Base-by-base conservation (phyloP, 2,329 filamentous ascomycete genomes). In the Phoma sp. region DNA sequence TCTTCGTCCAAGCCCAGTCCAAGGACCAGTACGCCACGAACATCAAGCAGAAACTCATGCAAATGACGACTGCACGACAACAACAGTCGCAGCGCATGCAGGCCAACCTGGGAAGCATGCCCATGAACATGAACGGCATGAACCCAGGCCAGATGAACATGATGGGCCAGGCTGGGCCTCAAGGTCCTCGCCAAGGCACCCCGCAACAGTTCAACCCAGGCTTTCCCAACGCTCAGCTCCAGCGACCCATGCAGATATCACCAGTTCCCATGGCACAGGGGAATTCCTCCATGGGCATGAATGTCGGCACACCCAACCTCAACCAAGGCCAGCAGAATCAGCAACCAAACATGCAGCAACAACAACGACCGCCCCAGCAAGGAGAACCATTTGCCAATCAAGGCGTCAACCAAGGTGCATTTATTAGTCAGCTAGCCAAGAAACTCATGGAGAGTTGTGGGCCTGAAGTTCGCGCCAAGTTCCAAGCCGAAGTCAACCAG, bases 211-310 rank as follows among this genome's bases (percentile, higher is more conserved):
- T 78, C 56, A 69, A 68, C 14, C 72, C 69, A 28, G 67, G 64
- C 29, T 82, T 83, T 54, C 76, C 79, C 11, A 74, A 75, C 43
- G 76, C 79, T 17, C 80, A 82, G 52, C 75, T 83, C 57, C 80
- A 78, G 48, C 78, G 77, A 18, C 79, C 73, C 20, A 78, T 83
- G 75, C 82, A 83, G 59, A 66, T 77, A 4, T 82, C 81, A 2
- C 77, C 80, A 0, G 79, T 84, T 37, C 73, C 74, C 20, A 74
- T 74, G 73, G 53, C 62, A 15, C 69, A 72, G 28, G 60, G 60
- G 28, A 65, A 66, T 14, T 67, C 71, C 2, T 61, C 63, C 9
- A 73, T 74, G 68, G 68, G 71, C 17, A 67, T 70, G 42, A 72
- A 74, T 45, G 59, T 62, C 4, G 63, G 60, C 33, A 53, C 60